phyloP scores from a whole-genome alignment of 495 filamentous ascomycete species.

The Neurospora sp. region DNA sequence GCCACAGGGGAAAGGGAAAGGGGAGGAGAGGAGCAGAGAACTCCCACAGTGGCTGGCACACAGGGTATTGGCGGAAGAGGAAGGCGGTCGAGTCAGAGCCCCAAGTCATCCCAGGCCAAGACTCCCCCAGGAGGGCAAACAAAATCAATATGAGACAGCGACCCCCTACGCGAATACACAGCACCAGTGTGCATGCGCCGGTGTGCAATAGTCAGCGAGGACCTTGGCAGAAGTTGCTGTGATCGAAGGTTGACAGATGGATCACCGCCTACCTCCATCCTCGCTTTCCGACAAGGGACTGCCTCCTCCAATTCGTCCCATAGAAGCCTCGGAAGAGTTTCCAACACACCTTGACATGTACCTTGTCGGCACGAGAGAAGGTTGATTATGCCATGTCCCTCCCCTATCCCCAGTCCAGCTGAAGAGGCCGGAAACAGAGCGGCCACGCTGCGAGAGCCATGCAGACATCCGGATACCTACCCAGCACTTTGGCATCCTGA shows the following conservation, averaged over 20 bases:
- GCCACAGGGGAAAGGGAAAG: neutral
- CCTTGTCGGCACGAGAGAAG: neutral
- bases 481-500: neutral
- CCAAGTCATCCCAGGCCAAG: conserved; percentile 1
- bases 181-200: neutral
- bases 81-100: neutral
- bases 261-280: neutral
- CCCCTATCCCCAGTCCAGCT: neutral
- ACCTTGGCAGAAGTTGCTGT: neutral
- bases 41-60: neutral
- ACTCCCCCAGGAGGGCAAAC: conserved; percentile 5
- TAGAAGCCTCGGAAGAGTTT: neutral
- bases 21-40: neutral
- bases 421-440: neutral
- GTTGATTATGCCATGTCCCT: neutral
- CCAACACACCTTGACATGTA: neutral
- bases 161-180: neutral
- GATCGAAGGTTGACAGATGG: neutral
- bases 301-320: neutral
- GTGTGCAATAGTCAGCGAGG: neutral
- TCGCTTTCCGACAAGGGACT: neutral
- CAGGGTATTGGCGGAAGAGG: neutral
- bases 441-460: neutral
- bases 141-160: neutral
- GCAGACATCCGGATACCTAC: neutral